Conservation (phyloP, 768 basidiomycete species). For the Pleurotus platypus region DNA sequence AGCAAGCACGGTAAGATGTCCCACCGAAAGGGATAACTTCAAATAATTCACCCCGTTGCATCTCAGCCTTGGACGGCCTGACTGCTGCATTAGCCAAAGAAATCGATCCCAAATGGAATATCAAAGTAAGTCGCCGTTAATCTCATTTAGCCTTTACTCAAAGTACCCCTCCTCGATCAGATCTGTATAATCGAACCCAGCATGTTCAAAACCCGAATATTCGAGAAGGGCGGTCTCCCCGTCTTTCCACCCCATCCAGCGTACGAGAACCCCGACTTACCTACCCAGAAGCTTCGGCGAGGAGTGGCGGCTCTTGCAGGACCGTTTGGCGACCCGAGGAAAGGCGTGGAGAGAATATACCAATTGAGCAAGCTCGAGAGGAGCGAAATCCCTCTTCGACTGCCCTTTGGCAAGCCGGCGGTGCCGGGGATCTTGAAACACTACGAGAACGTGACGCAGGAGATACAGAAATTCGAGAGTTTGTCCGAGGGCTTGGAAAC, state of each 20-base stretch:
- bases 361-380: neutral
- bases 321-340: neutral
- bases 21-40: no score
- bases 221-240: neutral
- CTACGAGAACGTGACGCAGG: neutral
- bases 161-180: neutral
- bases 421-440: neutral
- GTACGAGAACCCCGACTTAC: neutral
- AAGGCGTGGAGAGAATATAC: neutral
- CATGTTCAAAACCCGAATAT: neutral
- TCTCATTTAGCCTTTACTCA: neutral
- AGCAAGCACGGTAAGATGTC: constrained; percentile 1
- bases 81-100: constrained; percentile 24
- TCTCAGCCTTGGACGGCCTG: constrained; percentile 26
- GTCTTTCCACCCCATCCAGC: neutral
- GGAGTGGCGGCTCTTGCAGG: neutral
- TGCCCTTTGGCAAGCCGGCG: constrained; percentile 3
- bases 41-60: neutral
- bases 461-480: neutral
- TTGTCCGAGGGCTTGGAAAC: neutral
- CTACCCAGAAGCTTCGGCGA: neutral
- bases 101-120: constrained; percentile 32
- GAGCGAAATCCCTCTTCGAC: neutral
- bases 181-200: neutral
- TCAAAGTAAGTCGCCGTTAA: constrained; percentile 11